Percentiles rank a stretch among this genome's conserved stretches.
Conservation (phyloP, 2,329 filamentous ascomycete species). For the Trichoderma koningiopsis region DNA sequence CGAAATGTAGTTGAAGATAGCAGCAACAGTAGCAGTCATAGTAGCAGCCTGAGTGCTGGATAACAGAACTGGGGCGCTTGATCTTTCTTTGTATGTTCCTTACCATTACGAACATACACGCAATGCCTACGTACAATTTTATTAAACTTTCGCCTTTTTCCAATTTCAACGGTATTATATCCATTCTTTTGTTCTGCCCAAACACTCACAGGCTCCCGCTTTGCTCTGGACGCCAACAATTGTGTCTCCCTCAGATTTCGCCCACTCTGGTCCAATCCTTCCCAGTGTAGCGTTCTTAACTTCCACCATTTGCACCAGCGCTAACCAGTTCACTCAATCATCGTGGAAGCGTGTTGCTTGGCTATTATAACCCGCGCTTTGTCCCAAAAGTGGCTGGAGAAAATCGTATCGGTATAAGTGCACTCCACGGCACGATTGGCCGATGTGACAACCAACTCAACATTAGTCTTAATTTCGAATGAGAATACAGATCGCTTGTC, state of each 20-base stretch:
- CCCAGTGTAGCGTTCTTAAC: constrained; percentile 40
- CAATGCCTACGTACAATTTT: background rate
- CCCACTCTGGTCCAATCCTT: constrained; percentile 54
- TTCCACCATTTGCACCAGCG: constrained; percentile 58
- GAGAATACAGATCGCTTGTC: constrained; percentile 62
- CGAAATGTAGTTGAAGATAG: too few species aligned
- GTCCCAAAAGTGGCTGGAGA: constrained; percentile 64
- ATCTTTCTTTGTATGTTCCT: background rate
- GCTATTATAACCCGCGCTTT: constrained; percentile 33
- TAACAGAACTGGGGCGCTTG: too few species aligned
- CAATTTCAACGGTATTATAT: background rate
- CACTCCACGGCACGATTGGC: constrained; percentile 54
- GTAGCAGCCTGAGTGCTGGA: too few species aligned
- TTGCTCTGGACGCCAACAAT: constrained; percentile 44
- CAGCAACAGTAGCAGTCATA: too few species aligned
- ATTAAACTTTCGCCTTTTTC: background rate
- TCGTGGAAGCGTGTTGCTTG: background rate
- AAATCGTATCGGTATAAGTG: constrained; percentile 56
- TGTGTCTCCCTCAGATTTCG: constrained; percentile 40
- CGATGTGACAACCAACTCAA: constrained; percentile 51
- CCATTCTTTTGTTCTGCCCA: constrained; percentile 33
- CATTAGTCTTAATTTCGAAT: constrained; percentile 53
- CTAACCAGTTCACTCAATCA: constrained; percentile 52
- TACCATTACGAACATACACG: background rate
- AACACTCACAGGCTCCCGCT: constrained; percentile 42